Evolutionary conservation across 148 eudicot genomes (phyloP), one percentile per base, ranked within the genome.

Genomic region (Hydrangea macrophylla): DNA sequence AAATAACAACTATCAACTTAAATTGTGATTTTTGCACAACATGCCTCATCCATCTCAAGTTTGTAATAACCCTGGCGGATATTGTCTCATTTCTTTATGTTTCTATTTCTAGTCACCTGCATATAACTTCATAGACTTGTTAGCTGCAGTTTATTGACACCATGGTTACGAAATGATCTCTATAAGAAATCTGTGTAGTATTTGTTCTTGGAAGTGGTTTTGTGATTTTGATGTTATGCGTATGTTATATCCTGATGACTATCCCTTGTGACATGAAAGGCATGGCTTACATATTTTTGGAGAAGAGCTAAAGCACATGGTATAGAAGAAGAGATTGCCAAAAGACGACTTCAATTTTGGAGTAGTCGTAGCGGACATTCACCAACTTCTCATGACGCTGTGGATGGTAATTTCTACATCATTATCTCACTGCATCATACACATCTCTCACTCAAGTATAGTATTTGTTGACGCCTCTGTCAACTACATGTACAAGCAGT

Each of bases 251-350:
- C 8, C 48, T 55, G 40, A 26, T 32, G 18, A 10, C 62, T 57
- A 9, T 55, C 64, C 15, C 60, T 40, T 75, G 18, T 74, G 36
- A 60, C 42, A 68, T 68, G 53, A 30, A 23, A 92, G 98, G 98
- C 98, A 58, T 92, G 98, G 98, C 86, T 92, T 27, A 84, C 94
- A 31, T 92, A 90, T 61, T 92, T 84, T 73, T 92, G 98, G 98
- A 80, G 90, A 66, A 78, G 96, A 81, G 94, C 96, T 59, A 75
- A 84, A 68, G 81, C 74, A 32, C 76, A 78, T 75, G 90, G 88
- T 72, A 83, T 90, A 70, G 92, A 92, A 75, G 86, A 86, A 67
- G 90, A 83, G 26, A 78, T 76, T 32, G 98, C 96, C 58, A 78
- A 86, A 53, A 74, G 86, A 72, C 82, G 92, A 63, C 84, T 92